Evolutionary conservation across 2,329 filamentous ascomycete species (phyloP).

Genomic region (Paraphaeosphaeria minitans): DNA sequence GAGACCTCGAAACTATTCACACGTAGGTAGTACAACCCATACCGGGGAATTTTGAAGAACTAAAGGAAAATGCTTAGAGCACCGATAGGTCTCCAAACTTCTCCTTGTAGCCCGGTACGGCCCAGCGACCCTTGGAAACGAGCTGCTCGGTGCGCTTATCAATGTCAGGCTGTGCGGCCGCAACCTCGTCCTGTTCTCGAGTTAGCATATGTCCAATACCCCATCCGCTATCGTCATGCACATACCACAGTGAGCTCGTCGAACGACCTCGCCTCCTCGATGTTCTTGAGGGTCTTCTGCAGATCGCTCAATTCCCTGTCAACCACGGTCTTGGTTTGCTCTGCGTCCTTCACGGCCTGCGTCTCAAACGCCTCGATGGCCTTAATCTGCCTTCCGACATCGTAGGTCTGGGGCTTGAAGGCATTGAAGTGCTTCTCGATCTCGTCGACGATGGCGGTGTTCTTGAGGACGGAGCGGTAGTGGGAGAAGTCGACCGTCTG

Average conservation of each 20-base stretch:
- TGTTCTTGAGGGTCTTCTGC: constrained; percentile 94
- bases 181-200: constrained; percentile 82
- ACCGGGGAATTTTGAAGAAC: constrained; percentile 34
- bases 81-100: constrained; percentile 97
- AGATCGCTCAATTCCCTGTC: constrained; percentile 94
- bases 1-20: constrained; percentile 45
- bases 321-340: constrained; percentile 95
- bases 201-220: constrained; percentile 24
- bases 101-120: constrained; percentile 99
- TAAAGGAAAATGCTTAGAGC: constrained; percentile 67
- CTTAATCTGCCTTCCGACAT: constrained; percentile 92
- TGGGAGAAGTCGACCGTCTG: constrained; percentile 89
- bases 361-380: constrained; percentile 97
- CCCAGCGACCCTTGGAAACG: constrained; percentile 97
- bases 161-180: constrained; percentile 91
- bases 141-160: constrained; percentile 95
- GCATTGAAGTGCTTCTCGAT: constrained; percentile 93
- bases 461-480: constrained; percentile 93
- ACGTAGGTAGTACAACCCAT: constrained; percentile 48
- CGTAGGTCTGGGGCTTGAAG: constrained; percentile 94
- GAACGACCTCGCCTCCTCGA: constrained; percentile 92
- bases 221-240: constrained; percentile 42
- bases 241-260: constrained; percentile 96
- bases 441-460: constrained; percentile 92
- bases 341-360: constrained; percentile 94